A percentile compares a stretch with the other conserved stretches of the same genome.
These are phyloP conservation scores for Picea abies DNA, from an alignment of 83 land plant genomes.

Conservation along the genomic window DNA sequence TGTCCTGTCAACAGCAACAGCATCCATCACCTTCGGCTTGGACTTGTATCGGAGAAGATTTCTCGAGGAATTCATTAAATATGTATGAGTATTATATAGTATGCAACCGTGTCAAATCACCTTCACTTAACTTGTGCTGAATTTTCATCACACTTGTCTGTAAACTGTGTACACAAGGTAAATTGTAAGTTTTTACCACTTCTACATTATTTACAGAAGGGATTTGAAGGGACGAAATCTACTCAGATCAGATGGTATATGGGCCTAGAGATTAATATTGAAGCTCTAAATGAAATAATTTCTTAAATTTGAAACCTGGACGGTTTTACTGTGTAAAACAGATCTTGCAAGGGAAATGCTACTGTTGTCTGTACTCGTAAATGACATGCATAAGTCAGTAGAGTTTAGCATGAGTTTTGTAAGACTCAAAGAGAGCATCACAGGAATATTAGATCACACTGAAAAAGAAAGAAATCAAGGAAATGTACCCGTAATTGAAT, in stretches of 20 bases:
- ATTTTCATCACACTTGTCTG: neutral
- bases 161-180: neutral
- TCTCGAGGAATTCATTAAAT: too few species aligned
- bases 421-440: neutral
- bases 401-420: neutral
- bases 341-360: neutral
- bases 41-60: too few species aligned
- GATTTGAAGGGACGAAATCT: too few species aligned
- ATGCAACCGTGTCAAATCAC: too few species aligned
- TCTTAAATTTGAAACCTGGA: neutral
- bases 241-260: neutral
- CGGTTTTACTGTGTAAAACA: neutral
- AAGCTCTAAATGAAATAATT: neutral
- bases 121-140: neutral
- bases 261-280: neutral
- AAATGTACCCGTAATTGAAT: conserved; percentile 88
- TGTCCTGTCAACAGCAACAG: too few species aligned
- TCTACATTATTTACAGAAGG: too few species aligned
- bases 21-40: too few species aligned
- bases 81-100: too few species aligned
- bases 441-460: neutral
- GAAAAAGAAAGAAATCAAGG: neutral
- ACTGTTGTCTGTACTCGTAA: neutral
- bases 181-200: neutral
- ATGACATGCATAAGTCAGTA: neutral